A percentile compares a stretch with the other conserved stretches of the same genome.
These are phyloP conservation scores for Handroanthus guayacan DNA, from an alignment of 257 asterid genomes.

Conservation along the genomic window DNA sequence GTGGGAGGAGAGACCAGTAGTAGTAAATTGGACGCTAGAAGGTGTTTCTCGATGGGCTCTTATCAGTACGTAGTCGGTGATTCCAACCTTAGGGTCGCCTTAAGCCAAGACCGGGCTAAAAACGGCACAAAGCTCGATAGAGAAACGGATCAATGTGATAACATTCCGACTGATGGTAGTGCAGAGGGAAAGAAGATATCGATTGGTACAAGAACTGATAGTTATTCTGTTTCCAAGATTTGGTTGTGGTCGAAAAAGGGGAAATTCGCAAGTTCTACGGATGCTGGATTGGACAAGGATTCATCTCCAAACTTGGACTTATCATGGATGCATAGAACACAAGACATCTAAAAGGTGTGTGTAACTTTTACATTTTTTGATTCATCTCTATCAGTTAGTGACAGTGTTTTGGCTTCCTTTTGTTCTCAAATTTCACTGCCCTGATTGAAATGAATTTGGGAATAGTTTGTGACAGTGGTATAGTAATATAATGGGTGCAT, in stretches of 20 bases:
- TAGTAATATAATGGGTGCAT: conserved; percentile 38
- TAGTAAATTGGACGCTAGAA: conserved; percentile 84
- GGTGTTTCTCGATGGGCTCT: conserved; percentile 94
- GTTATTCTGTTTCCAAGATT: conserved; percentile 95
- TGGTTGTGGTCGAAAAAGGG: conserved; percentile 96
- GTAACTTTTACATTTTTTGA: conserved; percentile 29
- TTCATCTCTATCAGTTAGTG: conserved; percentile 35
- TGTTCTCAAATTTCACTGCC: conserved; percentile 34
- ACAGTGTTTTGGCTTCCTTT: conserved; percentile 29
- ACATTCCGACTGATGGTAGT: conserved; percentile 39
- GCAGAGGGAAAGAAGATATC: conserved; percentile 76
- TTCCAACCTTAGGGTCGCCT: conserved; percentile 71
- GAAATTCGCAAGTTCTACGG: conserved; percentile 67
- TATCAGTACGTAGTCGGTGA: conserved; percentile 91
- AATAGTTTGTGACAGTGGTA: conserved; percentile 37
- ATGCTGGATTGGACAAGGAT: conserved; percentile 38
- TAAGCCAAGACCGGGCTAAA: conserved; percentile 49
- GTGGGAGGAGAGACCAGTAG: conserved; percentile 78
- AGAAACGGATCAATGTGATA: conserved; percentile 41
- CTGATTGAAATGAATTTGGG: conserved; percentile 33
- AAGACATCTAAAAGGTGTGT: conserved; percentile 48
- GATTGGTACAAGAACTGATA: conserved; percentile 85
- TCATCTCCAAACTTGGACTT: conserved; percentile 49
- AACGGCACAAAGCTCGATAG: conserved; percentile 36
- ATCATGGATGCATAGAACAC: conserved; percentile 51